Percentiles rank a stretch among this genome's conserved stretches.
Conservation (phyloP, 352 stramenopile species). For the Thalassiosira oceanica region DNA sequence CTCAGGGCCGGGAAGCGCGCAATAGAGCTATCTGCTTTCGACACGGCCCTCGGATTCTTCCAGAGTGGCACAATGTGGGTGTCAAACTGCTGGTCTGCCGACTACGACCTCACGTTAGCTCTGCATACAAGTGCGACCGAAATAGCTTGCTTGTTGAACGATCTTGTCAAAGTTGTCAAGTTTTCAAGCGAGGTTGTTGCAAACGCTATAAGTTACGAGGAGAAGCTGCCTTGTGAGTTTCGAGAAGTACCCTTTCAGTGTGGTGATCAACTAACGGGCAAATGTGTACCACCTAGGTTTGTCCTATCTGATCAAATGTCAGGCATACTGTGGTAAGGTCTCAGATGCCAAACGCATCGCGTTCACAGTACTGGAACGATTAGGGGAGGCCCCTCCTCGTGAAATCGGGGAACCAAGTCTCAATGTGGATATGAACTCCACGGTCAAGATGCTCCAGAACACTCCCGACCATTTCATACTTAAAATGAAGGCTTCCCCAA, state of each 20-base stretch:
- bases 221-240: slow-evolving; percentile 14
- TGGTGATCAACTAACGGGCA: no score
- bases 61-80: slow-evolving; percentile 28
- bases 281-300: no score
- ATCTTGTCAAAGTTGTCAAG: neutral
- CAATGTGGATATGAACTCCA: neutral
- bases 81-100: slow-evolving; percentile 17
- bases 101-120: slow-evolving; percentile 26
- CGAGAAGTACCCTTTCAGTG: no score
- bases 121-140: slow-evolving; percentile 24
- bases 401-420: neutral
- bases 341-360: neutral
- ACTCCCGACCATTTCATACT: slow-evolving; percentile 1
- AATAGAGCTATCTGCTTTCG: slow-evolving; percentile 20
- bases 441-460: neutral
- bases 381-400: slow-evolving; percentile 1
- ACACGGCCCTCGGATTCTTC: slow-evolving; percentile 24
- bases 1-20: slow-evolving; percentile 26
- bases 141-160: slow-evolving; percentile 3
- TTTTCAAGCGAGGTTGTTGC: neutral
- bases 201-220: slow-evolving; percentile 15
- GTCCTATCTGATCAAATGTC: no score
- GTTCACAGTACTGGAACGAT: slow-evolving; percentile 2
- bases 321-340: neutral
- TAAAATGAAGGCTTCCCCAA: neutral